Percentiles rank a stretch among this genome's conserved stretches.
Evolutionary conservation across 768 basidiomycete genomes (phyloP).

Genomic region (Tricholoma sp.): DNA sequence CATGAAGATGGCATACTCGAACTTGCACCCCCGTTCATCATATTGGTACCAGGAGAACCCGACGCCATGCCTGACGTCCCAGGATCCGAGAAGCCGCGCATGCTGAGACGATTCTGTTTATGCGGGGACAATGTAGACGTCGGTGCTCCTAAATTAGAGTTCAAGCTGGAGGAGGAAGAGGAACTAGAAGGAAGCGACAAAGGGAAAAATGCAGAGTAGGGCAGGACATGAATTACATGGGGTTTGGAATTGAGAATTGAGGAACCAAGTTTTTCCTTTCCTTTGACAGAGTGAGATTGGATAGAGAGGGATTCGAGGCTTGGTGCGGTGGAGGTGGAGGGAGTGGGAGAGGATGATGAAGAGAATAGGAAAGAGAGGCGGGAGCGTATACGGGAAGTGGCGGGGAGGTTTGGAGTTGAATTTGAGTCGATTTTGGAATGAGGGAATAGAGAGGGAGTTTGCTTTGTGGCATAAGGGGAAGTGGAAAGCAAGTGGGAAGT

Average conservation of each 20-base stretch:
- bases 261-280: background rate
- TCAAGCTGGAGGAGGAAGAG: background rate
- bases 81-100: too few species aligned
- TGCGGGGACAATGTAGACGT: background rate
- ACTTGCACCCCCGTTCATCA: too few species aligned
- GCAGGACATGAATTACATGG: conserved; percentile 21
- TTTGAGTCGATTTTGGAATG: too few species aligned
- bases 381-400: background rate
- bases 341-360: background rate
- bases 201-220: conserved; percentile 9
- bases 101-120: background rate
- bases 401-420: background rate
- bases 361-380: conserved; percentile 11
- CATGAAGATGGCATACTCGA: too few species aligned
- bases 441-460: too few species aligned
- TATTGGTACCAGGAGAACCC: background rate
- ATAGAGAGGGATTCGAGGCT: conserved; percentile 8
- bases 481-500: conserved; percentile 2
- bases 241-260: background rate
- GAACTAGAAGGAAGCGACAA: background rate
- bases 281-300: background rate
- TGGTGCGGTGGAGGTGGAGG: background rate
- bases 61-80: too few species aligned
- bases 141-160: background rate
- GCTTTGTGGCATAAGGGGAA: background rate